Evolutionary conservation across 257 asterid species (phyloP).

Genomic region (Linaria vulgaris): DNA sequence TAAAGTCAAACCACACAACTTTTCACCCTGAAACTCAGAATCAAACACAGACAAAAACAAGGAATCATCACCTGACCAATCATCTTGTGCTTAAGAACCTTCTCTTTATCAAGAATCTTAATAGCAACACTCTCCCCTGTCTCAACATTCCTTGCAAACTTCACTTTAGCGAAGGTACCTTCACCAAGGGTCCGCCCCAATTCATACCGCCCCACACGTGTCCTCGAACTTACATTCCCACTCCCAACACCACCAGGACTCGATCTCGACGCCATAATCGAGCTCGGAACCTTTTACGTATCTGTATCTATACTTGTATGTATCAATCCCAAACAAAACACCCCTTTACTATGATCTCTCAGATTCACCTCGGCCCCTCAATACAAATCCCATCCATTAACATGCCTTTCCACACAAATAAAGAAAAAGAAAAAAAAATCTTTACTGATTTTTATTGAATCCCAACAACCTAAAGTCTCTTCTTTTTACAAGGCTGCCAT

Average conservation of each 20-base stretch:
- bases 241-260: slow-evolving; percentile 26
- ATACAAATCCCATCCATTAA: slow-evolving; percentile 37
- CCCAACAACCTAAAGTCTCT: slow-evolving; percentile 35
- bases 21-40: no score
- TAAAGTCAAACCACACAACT: background rate
- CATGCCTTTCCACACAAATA: background rate
- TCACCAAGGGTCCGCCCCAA: slow-evolving; percentile 66
- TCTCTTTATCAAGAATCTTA: slow-evolving; percentile 67
- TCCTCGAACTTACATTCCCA: slow-evolving; percentile 32
- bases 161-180: slow-evolving; percentile 66
- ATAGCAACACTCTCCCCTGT: slow-evolving; percentile 62
- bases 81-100: slow-evolving; percentile 69
- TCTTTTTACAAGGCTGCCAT: slow-evolving; percentile 74
- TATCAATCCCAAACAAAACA: background rate
- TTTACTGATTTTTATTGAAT: background rate
- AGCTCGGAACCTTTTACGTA: background rate
- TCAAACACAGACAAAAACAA: no score
- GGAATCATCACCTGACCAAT: slow-evolving; percentile 54
- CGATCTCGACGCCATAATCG: slow-evolving; percentile 41
- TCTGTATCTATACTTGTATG: background rate
- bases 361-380: background rate
- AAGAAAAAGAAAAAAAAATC: background rate
- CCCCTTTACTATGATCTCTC: no score
- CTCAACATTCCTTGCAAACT: slow-evolving; percentile 56
- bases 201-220: slow-evolving; percentile 64